These are phyloP conservation scores for Setaria viridis DNA, from an alignment of 202 grass and related monocot genomes.

Conservation along the genomic window DNA sequence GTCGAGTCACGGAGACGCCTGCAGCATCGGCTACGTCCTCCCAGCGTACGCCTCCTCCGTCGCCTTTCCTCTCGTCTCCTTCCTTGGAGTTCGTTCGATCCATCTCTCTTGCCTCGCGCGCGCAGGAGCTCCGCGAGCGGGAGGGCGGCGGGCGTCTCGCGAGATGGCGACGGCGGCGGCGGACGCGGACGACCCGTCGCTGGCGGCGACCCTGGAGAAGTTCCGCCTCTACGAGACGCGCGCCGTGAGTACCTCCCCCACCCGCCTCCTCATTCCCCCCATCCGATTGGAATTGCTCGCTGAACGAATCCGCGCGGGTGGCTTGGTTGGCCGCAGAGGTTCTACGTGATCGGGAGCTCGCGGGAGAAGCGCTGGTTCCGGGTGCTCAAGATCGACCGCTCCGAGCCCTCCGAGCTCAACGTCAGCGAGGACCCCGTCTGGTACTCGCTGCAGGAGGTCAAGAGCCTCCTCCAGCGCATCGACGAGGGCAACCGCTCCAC, in stretches of 20 bases:
- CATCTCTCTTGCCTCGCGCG: constrained; percentile 1
- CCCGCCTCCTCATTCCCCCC: not conserved
- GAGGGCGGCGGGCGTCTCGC: not conserved
- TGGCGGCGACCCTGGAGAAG: constrained; percentile 69
- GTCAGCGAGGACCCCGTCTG: constrained; percentile 93
- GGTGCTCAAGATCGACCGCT: constrained; percentile 98
- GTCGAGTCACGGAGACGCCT: not conserved
- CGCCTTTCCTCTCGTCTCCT: constrained; percentile 1
- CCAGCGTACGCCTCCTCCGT: not conserved
- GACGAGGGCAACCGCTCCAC: constrained; percentile 89
- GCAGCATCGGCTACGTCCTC: not conserved
- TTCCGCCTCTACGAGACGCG: constrained; percentile 97
- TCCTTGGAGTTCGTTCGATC: constrained; percentile 16
- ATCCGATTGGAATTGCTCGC: not conserved
- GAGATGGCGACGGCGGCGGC: constrained; percentile 30
- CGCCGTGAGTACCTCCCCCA: constrained; percentile 48
- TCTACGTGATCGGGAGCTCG: constrained; percentile 94
- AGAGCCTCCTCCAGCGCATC: constrained; percentile 87
- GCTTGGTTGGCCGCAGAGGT: constrained; percentile 56
- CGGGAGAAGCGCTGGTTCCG: constrained; percentile 84
- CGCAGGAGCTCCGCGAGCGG: not conserved
- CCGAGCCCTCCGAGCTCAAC: constrained; percentile 80
- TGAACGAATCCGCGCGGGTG: not conserved
- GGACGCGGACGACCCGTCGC: constrained; percentile 58
- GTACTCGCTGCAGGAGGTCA: constrained; percentile 85